Conservation (phyloP, 2,329 filamentous ascomycete genomes). For the Cylindrodendrum hubeiense region DNA sequence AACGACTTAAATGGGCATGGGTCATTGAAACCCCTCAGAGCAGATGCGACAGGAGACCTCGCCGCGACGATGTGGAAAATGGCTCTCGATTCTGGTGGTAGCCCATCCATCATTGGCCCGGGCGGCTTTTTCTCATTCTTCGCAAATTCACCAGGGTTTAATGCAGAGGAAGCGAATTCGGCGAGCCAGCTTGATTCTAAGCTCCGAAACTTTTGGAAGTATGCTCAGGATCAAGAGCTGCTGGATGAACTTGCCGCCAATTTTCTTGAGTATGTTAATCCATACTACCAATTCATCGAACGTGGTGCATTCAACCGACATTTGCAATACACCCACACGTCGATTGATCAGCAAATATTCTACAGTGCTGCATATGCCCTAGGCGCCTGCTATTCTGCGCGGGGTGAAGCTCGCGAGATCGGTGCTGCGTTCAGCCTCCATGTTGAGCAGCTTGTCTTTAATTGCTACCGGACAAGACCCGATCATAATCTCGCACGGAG, state of each 20-base stretch:
- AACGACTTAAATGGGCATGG: background rate
- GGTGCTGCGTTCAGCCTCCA: background rate
- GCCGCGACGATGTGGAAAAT: background rate
- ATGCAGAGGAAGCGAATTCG: background rate
- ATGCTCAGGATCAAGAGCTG: background rate
- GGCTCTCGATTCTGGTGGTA: background rate
- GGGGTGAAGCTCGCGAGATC: background rate
- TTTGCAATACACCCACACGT: background rate
- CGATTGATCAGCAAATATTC: background rate
- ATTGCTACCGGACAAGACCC: background rate
- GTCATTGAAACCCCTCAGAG: background rate
- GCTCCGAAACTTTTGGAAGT: background rate
- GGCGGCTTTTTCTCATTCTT: background rate
- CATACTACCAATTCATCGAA: background rate
- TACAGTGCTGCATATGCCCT: background rate
- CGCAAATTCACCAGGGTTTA: background rate
- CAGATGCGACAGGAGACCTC: background rate
- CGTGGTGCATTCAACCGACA: background rate
- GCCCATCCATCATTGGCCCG: background rate
- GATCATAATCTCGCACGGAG: background rate
- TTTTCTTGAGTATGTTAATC: background rate
- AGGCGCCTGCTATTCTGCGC: background rate
- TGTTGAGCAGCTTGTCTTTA: background rate
- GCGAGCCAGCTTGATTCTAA: background rate
- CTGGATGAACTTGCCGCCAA: background rate